Conservation (phyloP, 2,329 filamentous ascomycete genomes). For the Ascocoryne sarcoides region DNA sequence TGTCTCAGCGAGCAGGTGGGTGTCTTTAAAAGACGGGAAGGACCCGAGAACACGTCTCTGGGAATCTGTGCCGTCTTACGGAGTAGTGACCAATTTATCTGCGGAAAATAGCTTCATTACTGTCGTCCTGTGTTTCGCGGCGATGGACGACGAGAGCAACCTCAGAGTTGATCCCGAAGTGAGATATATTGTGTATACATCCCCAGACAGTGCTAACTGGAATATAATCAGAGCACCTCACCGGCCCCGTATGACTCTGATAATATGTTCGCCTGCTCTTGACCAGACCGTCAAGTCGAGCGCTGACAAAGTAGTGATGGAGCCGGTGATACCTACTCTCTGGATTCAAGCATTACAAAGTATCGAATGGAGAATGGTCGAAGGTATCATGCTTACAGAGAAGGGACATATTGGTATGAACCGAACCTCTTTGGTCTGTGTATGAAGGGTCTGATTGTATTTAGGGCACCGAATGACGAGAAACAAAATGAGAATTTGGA, state of each 20-base stretch:
- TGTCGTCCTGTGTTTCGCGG: no score
- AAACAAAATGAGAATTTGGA: slow-evolving; percentile 25
- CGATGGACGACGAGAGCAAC: no score
- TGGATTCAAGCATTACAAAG: slow-evolving; percentile 26
- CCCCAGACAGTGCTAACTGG: no score
- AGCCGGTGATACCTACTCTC: slow-evolving; percentile 24
- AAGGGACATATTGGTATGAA: slow-evolving; percentile 31
- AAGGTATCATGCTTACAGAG: slow-evolving; percentile 38
- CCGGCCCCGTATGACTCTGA: no score
- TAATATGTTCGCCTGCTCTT: no score
- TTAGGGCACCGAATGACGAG: slow-evolving; percentile 27
- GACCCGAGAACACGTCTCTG: background rate
- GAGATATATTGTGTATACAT: no score
- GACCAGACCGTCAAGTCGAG: no score
- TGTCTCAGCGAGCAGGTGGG: background rate
- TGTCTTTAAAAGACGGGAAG: background rate
- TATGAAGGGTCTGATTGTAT: background rate
- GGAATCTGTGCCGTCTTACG: background rate
- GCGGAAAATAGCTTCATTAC: no score
- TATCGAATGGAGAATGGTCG: slow-evolving; percentile 37
- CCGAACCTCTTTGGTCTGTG: background rate
- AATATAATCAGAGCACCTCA: no score
- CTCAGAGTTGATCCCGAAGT: no score
- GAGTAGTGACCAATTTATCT: no score
- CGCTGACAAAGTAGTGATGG: no score